Conservation (phyloP, 495 filamentous ascomycete genomes). For the Aspergillus asperescens region DNA sequence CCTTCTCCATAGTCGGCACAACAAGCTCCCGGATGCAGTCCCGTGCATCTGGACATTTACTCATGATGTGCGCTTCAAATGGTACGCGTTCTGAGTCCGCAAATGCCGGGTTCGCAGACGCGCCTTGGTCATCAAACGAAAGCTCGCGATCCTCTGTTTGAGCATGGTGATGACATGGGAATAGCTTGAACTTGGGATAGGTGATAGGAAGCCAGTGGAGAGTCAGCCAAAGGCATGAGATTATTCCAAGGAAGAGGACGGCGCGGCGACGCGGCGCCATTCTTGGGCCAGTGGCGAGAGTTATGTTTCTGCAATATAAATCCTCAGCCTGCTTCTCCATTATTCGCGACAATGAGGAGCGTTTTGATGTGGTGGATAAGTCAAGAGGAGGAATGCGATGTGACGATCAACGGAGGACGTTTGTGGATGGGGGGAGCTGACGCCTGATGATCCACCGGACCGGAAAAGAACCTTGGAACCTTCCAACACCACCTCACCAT, state of each 20-base stretch:
- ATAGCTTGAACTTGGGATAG: slow-evolving; percentile 4
- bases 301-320: background rate
- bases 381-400: background rate
- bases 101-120: background rate
- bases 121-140: slow-evolving; percentile 1
- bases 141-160: background rate
- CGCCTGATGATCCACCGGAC: background rate
- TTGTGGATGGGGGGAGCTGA: too few species aligned
- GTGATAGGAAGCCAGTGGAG: slow-evolving; percentile 16
- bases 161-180: slow-evolving; percentile 8
- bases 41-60: slow-evolving; percentile 85
- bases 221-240: slow-evolving; percentile 22
- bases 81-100: slow-evolving; percentile 48
- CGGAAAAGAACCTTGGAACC: background rate
- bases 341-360: background rate
- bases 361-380: slow-evolving; percentile 1
- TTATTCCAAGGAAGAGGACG: slow-evolving; percentile 13
- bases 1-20: slow-evolving; percentile 77
- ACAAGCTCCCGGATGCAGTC: slow-evolving; percentile 78
- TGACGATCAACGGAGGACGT: too few species aligned
- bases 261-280: slow-evolving; percentile 18
- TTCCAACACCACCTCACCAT: too few species aligned
- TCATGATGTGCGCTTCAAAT: slow-evolving; percentile 89
- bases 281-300: slow-evolving; percentile 3
- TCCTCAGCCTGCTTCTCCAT: slow-evolving; percentile 15